Evolutionary conservation across 176 grass and related monocot species (phyloP), one percentile per base, ranked within the genome.

Genomic region (Zoysia pacifica): DNA sequence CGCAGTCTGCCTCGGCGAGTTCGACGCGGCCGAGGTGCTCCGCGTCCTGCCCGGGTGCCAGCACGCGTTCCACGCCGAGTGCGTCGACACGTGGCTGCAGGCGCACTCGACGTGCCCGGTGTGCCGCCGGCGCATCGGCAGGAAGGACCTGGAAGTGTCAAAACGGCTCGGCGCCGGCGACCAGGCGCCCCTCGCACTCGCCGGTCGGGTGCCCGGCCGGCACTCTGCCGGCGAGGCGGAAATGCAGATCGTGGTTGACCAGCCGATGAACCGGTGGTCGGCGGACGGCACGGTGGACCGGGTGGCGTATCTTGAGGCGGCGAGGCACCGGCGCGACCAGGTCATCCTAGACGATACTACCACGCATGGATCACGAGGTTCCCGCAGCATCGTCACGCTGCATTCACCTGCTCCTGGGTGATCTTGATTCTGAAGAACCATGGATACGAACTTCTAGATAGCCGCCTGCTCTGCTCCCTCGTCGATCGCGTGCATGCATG

Each of bases 41-140:
- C 82, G 90, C 16, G 86, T 89, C 36, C 65, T 91, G 56, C 83
- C 90, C 3, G 19, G 20, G 48, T 91, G 86, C 82, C 49, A 16
- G 6, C 90, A 91, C 70, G 63, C 47, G 69, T 88, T 86, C 82
- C 90, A 91, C 79, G 67, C 72, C 19, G 82, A 52, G 10, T 91
- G 90, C 70, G 50, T 91, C 64, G 90, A 88, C 66, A 55, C 28
- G 55, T 88, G 90, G 90, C 75, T 91, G 19, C 11, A 48, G 55
- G 62, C 56, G 74, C 79, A 65, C 53, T 66, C 82, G 6, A 75
- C 72, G 14, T 91, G 86, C 86, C 90, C 83, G 1, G 48, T 89
- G 5, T 91, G 90, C 70, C 86, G 82, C 46, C 65, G 67, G 4
- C 77, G 70, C 28, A 28, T 28, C 14, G 53, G 4, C 14, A 6